Percentiles rank a stretch among this genome's conserved stretches.
Conservation (phyloP, 139 green algal species). For the Asterochloris erici region DNA sequence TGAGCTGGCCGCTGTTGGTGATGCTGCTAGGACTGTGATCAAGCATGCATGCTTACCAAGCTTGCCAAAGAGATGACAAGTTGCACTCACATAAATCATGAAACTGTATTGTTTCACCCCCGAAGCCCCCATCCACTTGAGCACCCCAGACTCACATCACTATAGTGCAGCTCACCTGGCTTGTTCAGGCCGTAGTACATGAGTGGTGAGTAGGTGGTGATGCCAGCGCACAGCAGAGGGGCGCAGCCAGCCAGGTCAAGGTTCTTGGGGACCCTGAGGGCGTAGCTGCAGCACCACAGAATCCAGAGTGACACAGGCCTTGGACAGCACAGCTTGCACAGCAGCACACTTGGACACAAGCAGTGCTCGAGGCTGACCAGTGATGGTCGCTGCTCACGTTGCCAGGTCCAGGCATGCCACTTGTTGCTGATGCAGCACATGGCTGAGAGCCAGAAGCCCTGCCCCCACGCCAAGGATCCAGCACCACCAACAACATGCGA, state of each 20-base stretch:
- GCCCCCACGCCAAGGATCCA: neutral
- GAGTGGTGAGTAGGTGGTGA: slow-evolving; percentile 69
- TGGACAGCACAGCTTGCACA: neutral
- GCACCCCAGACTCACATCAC: too few species aligned
- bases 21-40: too few species aligned
- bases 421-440: too few species aligned
- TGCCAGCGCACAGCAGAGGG: slow-evolving; percentile 82
- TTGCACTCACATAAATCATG: too few species aligned
- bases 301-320: neutral
- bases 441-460: too few species aligned
- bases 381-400: too few species aligned
- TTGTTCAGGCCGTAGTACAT: slow-evolving; percentile 72
- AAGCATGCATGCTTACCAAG: too few species aligned
- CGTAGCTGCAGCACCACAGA: slow-evolving; percentile 26
- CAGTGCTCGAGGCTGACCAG: neutral
- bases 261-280: slow-evolving; percentile 54
- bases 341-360: neutral
- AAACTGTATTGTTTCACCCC: too few species aligned
- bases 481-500: neutral
- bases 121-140: too few species aligned
- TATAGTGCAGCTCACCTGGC: neutral
- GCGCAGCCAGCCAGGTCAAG: slow-evolving; percentile 54
- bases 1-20: too few species aligned
- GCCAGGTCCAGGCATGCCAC: too few species aligned
- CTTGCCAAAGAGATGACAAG: too few species aligned